Percentiles rank a stretch among this genome's conserved stretches.
Conservation (phyloP, 352 stramenopile genomes). For the Phytophthora niederhauseri region DNA sequence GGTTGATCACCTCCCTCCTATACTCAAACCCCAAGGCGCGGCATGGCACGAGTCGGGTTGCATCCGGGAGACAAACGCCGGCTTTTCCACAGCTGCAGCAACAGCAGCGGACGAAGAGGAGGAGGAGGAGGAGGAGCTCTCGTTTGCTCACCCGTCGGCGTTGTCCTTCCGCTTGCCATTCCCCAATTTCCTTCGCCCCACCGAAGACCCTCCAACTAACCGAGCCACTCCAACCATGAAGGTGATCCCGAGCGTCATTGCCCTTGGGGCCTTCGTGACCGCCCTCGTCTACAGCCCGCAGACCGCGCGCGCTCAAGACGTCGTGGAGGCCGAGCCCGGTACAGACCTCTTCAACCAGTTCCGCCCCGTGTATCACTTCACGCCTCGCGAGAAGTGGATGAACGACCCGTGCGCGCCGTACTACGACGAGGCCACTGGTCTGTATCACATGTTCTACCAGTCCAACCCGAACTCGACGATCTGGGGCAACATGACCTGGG, state of each 20-base stretch:
- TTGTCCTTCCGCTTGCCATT: slow-evolving; percentile 14
- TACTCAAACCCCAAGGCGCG: slow-evolving; percentile 11
- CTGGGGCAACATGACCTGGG: slow-evolving; percentile 75
- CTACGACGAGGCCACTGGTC: slow-evolving; percentile 57
- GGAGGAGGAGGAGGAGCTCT: not conserved
- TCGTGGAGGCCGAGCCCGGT: slow-evolving; percentile 40
- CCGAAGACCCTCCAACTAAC: slow-evolving; percentile 17
- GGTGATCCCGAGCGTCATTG: slow-evolving; percentile 25
- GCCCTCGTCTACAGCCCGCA: slow-evolving; percentile 23
- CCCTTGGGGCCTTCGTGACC: slow-evolving; percentile 23
- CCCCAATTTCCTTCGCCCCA: slow-evolving; percentile 25
- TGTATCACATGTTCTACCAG: slow-evolving; percentile 82
- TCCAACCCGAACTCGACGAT: slow-evolving; percentile 50
- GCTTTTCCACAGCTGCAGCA: slow-evolving; percentile 19
- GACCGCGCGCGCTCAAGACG: slow-evolving; percentile 20
- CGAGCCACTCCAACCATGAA: slow-evolving; percentile 26
- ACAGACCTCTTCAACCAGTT: slow-evolving; percentile 57
- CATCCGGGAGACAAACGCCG: slow-evolving; percentile 13
- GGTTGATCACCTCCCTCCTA: slow-evolving; percentile 5
- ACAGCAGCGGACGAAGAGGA: no score
- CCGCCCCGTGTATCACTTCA: slow-evolving; percentile 68
- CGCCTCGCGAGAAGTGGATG: slow-evolving; percentile 77
- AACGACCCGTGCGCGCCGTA: slow-evolving; percentile 85
- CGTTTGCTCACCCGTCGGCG: not conserved
- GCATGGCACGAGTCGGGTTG: slow-evolving; percentile 14